phyloP scores from a whole-genome alignment of 2,329 filamentous ascomycete genomes.

The Trichoderma arundinaceum region DNA sequence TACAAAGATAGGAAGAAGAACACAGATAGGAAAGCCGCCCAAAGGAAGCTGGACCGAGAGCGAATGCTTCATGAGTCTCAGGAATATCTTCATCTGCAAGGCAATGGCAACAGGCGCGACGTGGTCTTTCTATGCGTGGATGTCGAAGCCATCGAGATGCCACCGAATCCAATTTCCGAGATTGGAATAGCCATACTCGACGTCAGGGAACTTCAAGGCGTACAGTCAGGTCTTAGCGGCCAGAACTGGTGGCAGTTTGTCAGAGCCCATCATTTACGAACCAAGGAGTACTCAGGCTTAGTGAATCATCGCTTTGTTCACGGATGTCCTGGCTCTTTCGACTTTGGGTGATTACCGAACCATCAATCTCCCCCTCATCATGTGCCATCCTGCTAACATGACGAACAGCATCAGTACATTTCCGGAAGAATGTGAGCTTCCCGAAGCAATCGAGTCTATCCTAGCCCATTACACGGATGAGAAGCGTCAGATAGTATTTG shows the following conservation, averaged over 20 bases:
- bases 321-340: slow-evolving; percentile 75
- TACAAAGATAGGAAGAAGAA: slow-evolving; percentile 48
- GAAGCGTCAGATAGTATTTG: slow-evolving; percentile 67
- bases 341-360: slow-evolving; percentile 69
- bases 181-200: slow-evolving; percentile 85
- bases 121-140: slow-evolving; percentile 78
- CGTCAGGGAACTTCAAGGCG: slow-evolving; percentile 58
- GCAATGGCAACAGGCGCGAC: slow-evolving; percentile 28
- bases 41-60: slow-evolving; percentile 57
- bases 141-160: slow-evolving; percentile 77
- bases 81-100: slow-evolving; percentile 69
- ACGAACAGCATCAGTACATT: slow-evolving; percentile 50
- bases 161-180: slow-evolving; percentile 75
- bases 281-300: slow-evolving; percentile 69
- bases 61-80: slow-evolving; percentile 68
- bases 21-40: slow-evolving; percentile 52
- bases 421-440: slow-evolving; percentile 45
- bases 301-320: slow-evolving; percentile 71
- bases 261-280: slow-evolving; percentile 74
- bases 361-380: not conserved
- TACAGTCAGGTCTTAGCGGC: slow-evolving; percentile 66
- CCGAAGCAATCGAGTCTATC: slow-evolving; percentile 45
- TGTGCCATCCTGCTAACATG: slow-evolving; percentile 27
- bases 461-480: slow-evolving; percentile 43
- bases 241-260: slow-evolving; percentile 71